Base-by-base conservation (phyloP, 2,329 filamentous ascomycete species). In the Hypoxylon sp. region DNA sequence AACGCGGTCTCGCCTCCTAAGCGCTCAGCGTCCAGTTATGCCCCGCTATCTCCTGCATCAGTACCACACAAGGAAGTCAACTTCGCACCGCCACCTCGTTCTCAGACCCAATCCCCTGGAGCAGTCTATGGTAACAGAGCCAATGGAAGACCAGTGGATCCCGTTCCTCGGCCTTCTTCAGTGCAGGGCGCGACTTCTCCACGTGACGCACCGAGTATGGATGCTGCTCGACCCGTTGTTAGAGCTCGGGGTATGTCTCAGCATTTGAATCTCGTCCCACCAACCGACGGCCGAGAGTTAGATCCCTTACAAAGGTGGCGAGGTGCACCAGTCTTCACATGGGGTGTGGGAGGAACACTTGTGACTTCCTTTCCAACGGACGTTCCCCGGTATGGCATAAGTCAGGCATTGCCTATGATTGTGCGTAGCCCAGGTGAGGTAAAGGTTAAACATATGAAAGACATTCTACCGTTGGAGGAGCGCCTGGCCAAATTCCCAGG, bases 301-400 rank as follows among this genome's bases (percentile, higher is more conserved):
- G 96, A 99, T 80, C 89, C 90, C 1, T 82, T 99, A 5, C 87
- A 97, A 77, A 87, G 96, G 71, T 99, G 96, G 96, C 94, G 92
- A 80, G 97, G 97, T 2, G 87, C 89, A 11, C 96, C 97, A 0
- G 86, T 97, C 11, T 91, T 98, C 75, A 88, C 87, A 0, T 99
- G 97, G 91, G 94, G 93, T 2, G 89, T 97, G 52, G 94, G 94
- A 19, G 96, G 96, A 11, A 87, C 88, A 1, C 82, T 98, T 10
- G 85, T 97, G 2, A 94, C 92, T 1, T 93, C 90, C 46, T 98
- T 98, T 75, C 96, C 97, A 0, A 94, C 92, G 77, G 91, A 95
- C 71, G 88, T 96, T 34, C 94, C 95, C 13, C 90, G 94, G 50
- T 98, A 97, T 79, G 89, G 90, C 25, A 90, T 93, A 70, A 92